A percentile compares a stretch with the other conserved stretches of the same genome.
These are phyloP conservation scores for Sporisorium scitamineum DNA, from an alignment of 1,284 basidiomycete species.

Conservation along the genomic window DNA sequence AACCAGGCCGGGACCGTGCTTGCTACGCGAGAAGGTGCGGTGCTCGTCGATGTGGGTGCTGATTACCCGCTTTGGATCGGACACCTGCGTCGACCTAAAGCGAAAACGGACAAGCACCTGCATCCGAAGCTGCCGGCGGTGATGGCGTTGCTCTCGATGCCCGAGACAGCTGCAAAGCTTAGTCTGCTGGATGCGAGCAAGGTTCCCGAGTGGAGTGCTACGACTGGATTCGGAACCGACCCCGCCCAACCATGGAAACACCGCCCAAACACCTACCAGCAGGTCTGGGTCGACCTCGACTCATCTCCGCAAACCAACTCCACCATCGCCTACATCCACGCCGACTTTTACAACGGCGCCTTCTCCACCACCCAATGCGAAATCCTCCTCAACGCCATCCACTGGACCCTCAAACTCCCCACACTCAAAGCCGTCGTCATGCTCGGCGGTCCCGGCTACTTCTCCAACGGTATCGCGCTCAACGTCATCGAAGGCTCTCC, in stretches of 20 bases:
- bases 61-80: conserved; percentile 71
- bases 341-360: conserved; percentile 72
- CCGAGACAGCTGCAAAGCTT: conserved; percentile 61
- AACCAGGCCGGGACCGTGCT: conserved; percentile 66
- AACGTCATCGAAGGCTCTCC: conserved; percentile 71
- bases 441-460: conserved; percentile 70
- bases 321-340: conserved; percentile 70
- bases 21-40: conserved; percentile 70
- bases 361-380: conserved; percentile 71
- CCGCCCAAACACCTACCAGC: conserved; percentile 70
- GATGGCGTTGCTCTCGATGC: conserved; percentile 65
- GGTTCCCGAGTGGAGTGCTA: conserved; percentile 69
- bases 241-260: conserved; percentile 27
- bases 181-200: conserved; percentile 51
- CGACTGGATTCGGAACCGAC: conserved; percentile 28
- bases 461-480: conserved; percentile 72
- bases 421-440: conserved; percentile 70
- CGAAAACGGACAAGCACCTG: conserved; percentile 66
- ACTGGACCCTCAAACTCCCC: conserved; percentile 69
- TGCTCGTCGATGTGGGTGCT: conserved; percentile 70
- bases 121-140: conserved; percentile 71
- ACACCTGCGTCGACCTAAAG: conserved; percentile 71
- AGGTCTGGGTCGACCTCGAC: conserved; percentile 70
- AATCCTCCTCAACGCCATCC: conserved; percentile 69
- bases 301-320: conserved; percentile 24